phyloP scores from a whole-genome alignment of 164 flowering plant species.

The Umbellularia californica region DNA sequence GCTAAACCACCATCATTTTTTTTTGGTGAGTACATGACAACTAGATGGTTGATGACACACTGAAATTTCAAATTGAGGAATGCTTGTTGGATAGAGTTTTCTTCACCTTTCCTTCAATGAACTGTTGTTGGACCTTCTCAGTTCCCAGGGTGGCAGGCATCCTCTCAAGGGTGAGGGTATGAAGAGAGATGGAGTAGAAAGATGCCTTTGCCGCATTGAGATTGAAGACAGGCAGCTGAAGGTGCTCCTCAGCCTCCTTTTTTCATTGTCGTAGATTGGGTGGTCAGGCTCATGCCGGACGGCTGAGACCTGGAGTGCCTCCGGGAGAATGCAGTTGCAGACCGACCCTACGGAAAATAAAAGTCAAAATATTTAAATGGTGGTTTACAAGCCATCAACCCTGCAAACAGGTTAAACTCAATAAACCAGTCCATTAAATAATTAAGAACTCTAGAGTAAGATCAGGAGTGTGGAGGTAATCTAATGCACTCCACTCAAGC shows the following conservation, averaged over 20 bases:
- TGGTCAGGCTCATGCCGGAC: conserved; percentile 36
- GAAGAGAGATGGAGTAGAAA: conserved; percentile 39
- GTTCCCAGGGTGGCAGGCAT: conserved; percentile 47
- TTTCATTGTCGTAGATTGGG: conserved; percentile 33
- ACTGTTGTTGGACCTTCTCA: conserved; percentile 29
- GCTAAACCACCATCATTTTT: not conserved
- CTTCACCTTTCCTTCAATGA: conserved; percentile 29
- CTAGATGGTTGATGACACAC: not conserved
- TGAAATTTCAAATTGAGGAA: not conserved
- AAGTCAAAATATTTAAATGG: too few relatives aligned
- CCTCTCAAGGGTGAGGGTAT: conserved; percentile 42
- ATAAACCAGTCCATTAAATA: too few relatives aligned
- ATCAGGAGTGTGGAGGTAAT: too few relatives aligned
- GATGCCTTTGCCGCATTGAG: conserved; percentile 41
- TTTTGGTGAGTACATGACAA: too few relatives aligned
- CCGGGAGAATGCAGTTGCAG: conserved; percentile 55
- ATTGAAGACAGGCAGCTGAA: conserved; percentile 50
- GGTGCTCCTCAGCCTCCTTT: conserved; percentile 33
- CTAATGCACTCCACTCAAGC: too few relatives aligned
- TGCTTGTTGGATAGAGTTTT: not conserved
- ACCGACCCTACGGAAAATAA: conserved; percentile 33
- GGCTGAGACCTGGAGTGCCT: conserved; percentile 37
- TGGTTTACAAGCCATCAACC: too few relatives aligned
- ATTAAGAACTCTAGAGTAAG: too few relatives aligned
- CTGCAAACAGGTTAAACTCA: too few relatives aligned